Evolutionary conservation across 2,329 filamentous ascomycete species (phyloP), one percentile per base, ranked within the genome.

Genomic region (Fusarium guadeloupense): DNA sequence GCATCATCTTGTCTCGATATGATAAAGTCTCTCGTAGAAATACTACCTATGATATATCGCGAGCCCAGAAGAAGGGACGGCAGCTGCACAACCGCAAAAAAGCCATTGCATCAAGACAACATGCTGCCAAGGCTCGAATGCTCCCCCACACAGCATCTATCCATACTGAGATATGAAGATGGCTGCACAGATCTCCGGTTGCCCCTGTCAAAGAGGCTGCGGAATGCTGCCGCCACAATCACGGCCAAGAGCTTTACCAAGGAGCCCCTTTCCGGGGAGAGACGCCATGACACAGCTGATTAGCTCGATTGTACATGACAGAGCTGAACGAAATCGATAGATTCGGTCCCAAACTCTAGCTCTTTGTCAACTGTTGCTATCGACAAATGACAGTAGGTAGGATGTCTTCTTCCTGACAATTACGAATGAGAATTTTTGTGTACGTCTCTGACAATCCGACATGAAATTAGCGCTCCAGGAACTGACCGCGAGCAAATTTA

Each of bases 151-250:
- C 40, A 16, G 4, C n/a, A n/a, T n/a, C n/a, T n/a, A n/a, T n/a
- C n/a, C n/a, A n/a, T n/a, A n/a, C 25, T 25, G 23, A 25, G 23
- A 26, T 30, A 37, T 33, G n/a, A 20, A 59, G 54, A 54, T 57
- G 45, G 14, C 45, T 26, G 54, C 54, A 50, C 51, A 64, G 59
- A 66, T 68, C 67, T 56, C 46, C 26, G 23, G 47, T 37, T 35
- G 33, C 53, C 66, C 66, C 57, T 69, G 61, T 62, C 46, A 43
- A 42, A 61, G 53, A 65, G 62, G 68, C 66, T 69, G 68, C 68
- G 68, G 68, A 70, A 70, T 63, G 59, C 64, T 70, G 52, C 68
- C 68, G 62, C 66, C 68, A 69, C 68, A 57, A 40, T 45, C 41
- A 58, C 56, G 62, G 62, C 66, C 54, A 69, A 68, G 54, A 56